Evolutionary conservation across 371 early-diverging fungal genomes (phyloP), one percentile per base, ranked within the genome.

Genomic region (Mortierella sp.): DNA sequence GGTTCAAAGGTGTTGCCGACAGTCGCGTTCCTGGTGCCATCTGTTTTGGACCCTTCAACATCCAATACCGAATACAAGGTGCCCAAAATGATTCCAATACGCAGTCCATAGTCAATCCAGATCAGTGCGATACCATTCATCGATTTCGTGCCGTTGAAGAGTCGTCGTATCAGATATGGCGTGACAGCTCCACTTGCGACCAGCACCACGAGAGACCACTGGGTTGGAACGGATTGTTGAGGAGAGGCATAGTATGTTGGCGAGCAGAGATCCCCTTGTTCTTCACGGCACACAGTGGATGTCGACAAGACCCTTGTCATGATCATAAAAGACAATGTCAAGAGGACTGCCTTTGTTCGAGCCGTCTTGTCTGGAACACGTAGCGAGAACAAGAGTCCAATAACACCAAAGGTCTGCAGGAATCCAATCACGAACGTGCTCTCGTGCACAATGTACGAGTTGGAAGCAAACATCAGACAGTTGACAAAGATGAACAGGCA

Each of bases 381-480:
- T 41, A 76, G 41, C 61, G 82, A 79, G 71, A 84, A 81, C 24
- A 79, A 50, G 21, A 80, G 34, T 10, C 76, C 74, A 19, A 85
- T 72, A 45, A 88, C 61, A 0, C 88, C 84, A 61, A 87, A 86
- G 0, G 89, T 82, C 67, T 89, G 90, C n/a, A 86, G 67, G 18
- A 93, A 80, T 62, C 83, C 86, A 2, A 84, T 76, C 19, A 89
- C 87, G 24, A 89, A 85, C 42, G 85, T 80, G 69, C 96, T 95
- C 81, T 97, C 96, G 84, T 86, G 90, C 39, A 95, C 85, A 0
- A 94, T 95, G 73, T 87, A 95, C 65, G 94, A 94, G 80, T 96
- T 95, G 10, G 96, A 96, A 0, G 89, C 90, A 52, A 94, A 84
- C 0, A 89, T 85, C 43, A 87, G 73, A 18, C 85, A 82, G 60